Percentiles rank a stretch among this genome's conserved stretches.
Conservation (phyloP, 2,329 filamentous ascomycete species). For the Epichloe scottii region DNA sequence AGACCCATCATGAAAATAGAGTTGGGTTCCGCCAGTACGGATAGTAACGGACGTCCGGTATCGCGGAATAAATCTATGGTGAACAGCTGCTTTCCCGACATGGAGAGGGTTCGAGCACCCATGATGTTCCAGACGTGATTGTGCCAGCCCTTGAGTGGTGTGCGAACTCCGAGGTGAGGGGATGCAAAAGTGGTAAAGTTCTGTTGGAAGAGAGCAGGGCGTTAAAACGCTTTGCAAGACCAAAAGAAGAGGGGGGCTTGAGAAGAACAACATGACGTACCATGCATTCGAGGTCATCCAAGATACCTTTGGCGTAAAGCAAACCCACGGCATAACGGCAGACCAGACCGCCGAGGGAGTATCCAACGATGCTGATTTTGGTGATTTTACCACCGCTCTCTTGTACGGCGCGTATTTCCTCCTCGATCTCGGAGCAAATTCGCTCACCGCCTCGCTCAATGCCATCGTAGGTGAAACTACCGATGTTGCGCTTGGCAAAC, state of each 20-base stretch:
- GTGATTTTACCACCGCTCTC: constrained; percentile 56
- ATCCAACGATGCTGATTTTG: constrained; percentile 79
- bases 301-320: constrained; percentile 65
- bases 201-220: constrained; percentile 20
- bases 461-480: constrained; percentile 60
- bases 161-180: constrained; percentile 66
- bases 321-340: constrained; percentile 78
- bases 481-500: constrained; percentile 59
- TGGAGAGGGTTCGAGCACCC: constrained; percentile 67
- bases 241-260: not conserved
- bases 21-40: constrained; percentile 68
- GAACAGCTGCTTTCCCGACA: constrained; percentile 79
- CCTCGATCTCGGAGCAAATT: constrained; percentile 54
- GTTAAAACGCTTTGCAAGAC: not conserved
- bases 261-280: constrained; percentile 26
- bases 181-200: constrained; percentile 92
- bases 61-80: constrained; percentile 75
- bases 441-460: constrained; percentile 57
- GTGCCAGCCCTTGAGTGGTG: constrained; percentile 52
- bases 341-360: constrained; percentile 79
- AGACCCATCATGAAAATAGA: constrained; percentile 79
- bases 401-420: constrained; percentile 44
- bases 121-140: constrained; percentile 71
- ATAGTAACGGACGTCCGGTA: constrained; percentile 67
- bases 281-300: constrained; percentile 69